Base-by-base conservation (phyloP, 441 rosid genomes). In the Syzygium malaccense region DNA sequence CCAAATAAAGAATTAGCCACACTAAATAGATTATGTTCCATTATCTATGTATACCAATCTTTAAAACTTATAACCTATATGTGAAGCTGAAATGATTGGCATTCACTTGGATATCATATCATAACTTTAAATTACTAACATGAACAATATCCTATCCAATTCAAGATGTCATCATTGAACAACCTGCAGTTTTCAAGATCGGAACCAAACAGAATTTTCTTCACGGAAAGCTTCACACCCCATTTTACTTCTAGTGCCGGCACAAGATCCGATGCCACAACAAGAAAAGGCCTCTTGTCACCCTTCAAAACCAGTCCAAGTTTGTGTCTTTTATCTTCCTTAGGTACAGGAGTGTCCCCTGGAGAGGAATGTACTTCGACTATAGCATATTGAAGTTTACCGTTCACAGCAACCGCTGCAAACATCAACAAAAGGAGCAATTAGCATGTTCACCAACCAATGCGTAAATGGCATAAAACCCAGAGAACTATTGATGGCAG, bases 121-220 rank as follows among this genome's bases (percentile, higher is more conserved):
- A 15, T 8, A 15, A 28, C 20, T 49, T 49, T 28, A 84, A 51
- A 49, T 28, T 28, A 84, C 56, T 54, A 33, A 54, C 51, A 23
- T 85, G 9, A 48, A 48, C 37, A 20, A 30, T 85, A n/a, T 51
- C 86, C 58, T 45, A 18, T 32, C 55, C 58, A 58, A 30, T 32
- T 85, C 20, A 85, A 45, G 57, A 37, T 56, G 11, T 83, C 49
- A 89, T 89, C 86, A 75, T 64, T 87, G 87, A 89, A 91, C 85
- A 86, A 98, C 99, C 98, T 96, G 99, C 95, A 97, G 90, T 95
- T 93, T 93, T 98, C 99, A 90, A 98, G 98, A 93, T 95, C 97
- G 54, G 97, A 93, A 71, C 99, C 99, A 60, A 89, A 89, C 85
- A 98, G 80, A 28, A 94, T 94, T 94, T 95, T 96, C 93, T 91